Percentiles rank a stretch among this genome's conserved stretches.
Conservation (phyloP, 116 monocot genomes). For the Posidonia oceanica region DNA sequence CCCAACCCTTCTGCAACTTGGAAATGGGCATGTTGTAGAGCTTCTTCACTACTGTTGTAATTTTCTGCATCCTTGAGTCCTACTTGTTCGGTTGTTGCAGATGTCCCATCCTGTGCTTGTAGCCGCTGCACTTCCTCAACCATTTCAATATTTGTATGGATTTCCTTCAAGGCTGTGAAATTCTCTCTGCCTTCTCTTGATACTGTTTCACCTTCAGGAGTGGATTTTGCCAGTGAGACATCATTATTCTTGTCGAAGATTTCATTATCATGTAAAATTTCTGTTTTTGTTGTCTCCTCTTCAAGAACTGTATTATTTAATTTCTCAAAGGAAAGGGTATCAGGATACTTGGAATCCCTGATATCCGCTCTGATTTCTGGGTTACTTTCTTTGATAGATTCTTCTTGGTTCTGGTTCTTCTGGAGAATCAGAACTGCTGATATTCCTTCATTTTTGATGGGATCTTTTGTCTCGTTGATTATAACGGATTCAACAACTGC, state of each 20-base stretch:
- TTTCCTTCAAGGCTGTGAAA: not conserved
- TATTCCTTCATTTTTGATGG: not conserved
- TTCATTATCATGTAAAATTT: not conserved
- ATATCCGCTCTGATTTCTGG: not conserved
- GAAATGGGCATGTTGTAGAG: conserved; percentile 1
- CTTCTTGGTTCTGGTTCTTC: not conserved
- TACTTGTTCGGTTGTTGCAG: not conserved
- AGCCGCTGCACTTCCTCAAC: not conserved
- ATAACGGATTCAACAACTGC: not conserved
- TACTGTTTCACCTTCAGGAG: not conserved
- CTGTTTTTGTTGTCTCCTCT: not conserved
- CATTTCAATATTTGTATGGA: conserved; percentile 2
- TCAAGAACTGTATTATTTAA: not conserved
- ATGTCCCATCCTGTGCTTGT: not conserved
- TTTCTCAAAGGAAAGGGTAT: not conserved
- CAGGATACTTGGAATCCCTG: not conserved
- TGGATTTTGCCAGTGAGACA: not conserved
- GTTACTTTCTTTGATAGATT: not conserved
- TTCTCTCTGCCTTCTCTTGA: not conserved
- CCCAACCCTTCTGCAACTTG: conserved; percentile 5
- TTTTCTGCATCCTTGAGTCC: not conserved
- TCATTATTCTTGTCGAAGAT: not conserved
- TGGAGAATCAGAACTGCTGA: not conserved
- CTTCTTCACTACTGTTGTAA: not conserved
- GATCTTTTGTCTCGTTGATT: not conserved